Percentiles rank a stretch among this genome's conserved stretches.
Conservation (phyloP, 345 rosid genomes). For the Noccaea bulbosa region DNA sequence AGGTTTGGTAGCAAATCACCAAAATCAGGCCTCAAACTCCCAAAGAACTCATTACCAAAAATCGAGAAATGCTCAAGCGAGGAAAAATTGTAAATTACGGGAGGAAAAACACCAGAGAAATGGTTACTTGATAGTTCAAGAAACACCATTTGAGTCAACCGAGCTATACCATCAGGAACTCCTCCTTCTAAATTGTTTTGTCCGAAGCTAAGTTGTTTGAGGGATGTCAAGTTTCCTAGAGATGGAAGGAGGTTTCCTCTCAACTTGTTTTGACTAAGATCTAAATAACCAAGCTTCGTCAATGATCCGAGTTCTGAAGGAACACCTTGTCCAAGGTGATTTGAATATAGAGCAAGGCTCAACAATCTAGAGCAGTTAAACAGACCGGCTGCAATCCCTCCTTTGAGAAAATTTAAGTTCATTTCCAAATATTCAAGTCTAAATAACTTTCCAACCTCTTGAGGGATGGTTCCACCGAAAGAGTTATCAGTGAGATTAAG, state of each 20-base stretch:
- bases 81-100: not conserved
- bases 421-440: not conserved
- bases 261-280: not conserved
- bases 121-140: not conserved
- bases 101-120: conserved; percentile 12
- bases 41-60: not conserved
- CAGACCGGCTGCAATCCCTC: not conserved
- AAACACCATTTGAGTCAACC: not conserved
- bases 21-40: conserved; percentile 7
- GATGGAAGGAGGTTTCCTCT: conserved; percentile 12
- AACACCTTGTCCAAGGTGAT: not conserved
- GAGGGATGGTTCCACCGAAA: too few relatives aligned
- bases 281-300: not conserved
- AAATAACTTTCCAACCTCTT: too few relatives aligned
- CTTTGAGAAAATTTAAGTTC: not conserved
- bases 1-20: conserved; percentile 6
- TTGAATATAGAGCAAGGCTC: not conserved
- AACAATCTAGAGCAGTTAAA: conserved; percentile 14
- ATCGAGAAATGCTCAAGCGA: not conserved
- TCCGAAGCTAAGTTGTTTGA: not conserved
- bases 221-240: conserved; percentile 30
- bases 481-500: too few relatives aligned
- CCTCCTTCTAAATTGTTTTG: not conserved
- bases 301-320: conserved; percentile 24
- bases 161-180: not conserved